phyloP scores from a whole-genome alignment of 1,139 yeast species.

The Yamadazyma pseudoaaseri region DNA sequence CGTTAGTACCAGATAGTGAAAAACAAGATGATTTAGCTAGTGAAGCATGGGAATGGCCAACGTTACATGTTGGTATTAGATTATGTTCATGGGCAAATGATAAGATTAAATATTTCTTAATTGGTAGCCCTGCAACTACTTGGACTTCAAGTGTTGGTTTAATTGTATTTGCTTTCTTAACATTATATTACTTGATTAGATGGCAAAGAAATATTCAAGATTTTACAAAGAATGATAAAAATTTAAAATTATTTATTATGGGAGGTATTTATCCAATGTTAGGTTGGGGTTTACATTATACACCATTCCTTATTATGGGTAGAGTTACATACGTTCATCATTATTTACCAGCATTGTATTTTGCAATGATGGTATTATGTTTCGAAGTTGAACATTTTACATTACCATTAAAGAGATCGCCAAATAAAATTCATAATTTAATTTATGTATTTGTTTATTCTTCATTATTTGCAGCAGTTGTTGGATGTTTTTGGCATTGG shows the following conservation, averaged over 20 bases:
- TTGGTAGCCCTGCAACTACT: slow-evolving; percentile 92
- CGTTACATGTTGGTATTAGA: slow-evolving; percentile 86
- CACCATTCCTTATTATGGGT: slow-evolving; percentile 92
- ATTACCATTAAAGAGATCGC: slow-evolving; percentile 35
- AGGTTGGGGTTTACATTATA: slow-evolving; percentile 93
- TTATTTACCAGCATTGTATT: slow-evolving; percentile 93
- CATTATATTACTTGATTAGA: slow-evolving; percentile 64
- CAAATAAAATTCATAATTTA: slow-evolving; percentile 21
- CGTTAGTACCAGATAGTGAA: slow-evolving; percentile 80
- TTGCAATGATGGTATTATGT: slow-evolving; percentile 82
- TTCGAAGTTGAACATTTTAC: slow-evolving; percentile 72
- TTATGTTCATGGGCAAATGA: slow-evolving; percentile 93
- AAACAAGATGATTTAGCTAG: slow-evolving; percentile 92
- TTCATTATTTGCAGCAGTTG: slow-evolving; percentile 54
- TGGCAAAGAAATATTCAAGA: slow-evolving; percentile 92
- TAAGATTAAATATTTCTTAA: slow-evolving; percentile 76
- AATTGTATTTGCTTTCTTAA: slow-evolving; percentile 54
- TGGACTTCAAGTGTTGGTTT: slow-evolving; percentile 86
- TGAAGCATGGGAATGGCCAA: slow-evolving; percentile 98
- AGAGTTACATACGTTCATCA: slow-evolving; percentile 98
- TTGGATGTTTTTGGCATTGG: slow-evolving; percentile 70
- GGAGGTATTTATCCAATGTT: slow-evolving; percentile 91
- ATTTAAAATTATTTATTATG: slow-evolving; percentile 46
- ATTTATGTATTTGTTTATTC: slow-evolving; percentile 35
- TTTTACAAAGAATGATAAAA: slow-evolving; percentile 44